Conservation (phyloP, 2,329 filamentous ascomycete species). For the Sphaerulina musiva region DNA sequence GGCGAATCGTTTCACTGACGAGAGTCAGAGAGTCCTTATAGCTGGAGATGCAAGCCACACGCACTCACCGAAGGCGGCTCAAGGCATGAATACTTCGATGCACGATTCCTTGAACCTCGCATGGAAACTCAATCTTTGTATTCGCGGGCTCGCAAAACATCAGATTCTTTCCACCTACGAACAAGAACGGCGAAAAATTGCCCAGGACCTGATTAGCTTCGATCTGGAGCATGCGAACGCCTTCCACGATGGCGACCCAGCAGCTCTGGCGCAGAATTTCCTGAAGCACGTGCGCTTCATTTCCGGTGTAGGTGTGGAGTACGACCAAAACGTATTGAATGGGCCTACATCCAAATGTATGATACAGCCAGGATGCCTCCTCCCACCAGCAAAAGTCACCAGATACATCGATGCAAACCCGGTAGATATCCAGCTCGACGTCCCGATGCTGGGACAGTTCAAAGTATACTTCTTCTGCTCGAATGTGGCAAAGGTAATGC, state of each 20-base stretch:
- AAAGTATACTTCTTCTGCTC: constrained; percentile 65
- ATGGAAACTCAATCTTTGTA: constrained; percentile 41
- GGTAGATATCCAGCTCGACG: constrained; percentile 69
- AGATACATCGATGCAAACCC: constrained; percentile 73
- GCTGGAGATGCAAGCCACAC: constrained; percentile 35
- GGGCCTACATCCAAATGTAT: background rate
- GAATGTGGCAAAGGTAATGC: constrained; percentile 50
- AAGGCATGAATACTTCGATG: constrained; percentile 43
- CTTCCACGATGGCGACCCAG: constrained; percentile 55
- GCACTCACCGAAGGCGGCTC: constrained; percentile 40
- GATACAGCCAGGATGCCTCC: constrained; percentile 36
- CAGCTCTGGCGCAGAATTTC: constrained; percentile 62
- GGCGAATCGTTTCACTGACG: constrained; percentile 38
- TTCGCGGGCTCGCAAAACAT: constrained; percentile 36
- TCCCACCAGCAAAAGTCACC: constrained; percentile 64
- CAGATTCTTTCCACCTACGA: constrained; percentile 38
- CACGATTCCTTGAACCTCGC: constrained; percentile 42
- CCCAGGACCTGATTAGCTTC: constrained; percentile 41
- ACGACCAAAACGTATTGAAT: constrained; percentile 49
- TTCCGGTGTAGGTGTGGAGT: constrained; percentile 63
- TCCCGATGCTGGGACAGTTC: constrained; percentile 71
- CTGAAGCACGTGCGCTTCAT: constrained; percentile 66
- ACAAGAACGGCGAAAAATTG: constrained; percentile 37
- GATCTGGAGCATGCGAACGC: constrained; percentile 47
- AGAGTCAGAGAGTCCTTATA: constrained; percentile 47